Percentiles rank a stretch among this genome's conserved stretches.
These are phyloP conservation scores for Pseudogymnoascus sp. DNA, from an alignment of 2,329 filamentous ascomycete genomes.

Conservation along the genomic window DNA sequence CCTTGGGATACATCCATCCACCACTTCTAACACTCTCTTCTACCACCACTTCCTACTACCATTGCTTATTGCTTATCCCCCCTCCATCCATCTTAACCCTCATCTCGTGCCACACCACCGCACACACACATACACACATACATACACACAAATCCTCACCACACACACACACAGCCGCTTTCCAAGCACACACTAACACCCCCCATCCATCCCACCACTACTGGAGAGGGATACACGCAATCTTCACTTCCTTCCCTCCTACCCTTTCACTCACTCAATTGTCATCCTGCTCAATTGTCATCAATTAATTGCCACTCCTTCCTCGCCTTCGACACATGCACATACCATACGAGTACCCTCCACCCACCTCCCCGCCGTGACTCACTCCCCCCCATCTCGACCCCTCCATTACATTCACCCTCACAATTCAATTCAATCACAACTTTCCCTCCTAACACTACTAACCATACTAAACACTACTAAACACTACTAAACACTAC, in stretches of 20 bases:
- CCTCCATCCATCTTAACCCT: background rate
- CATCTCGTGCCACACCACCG: background rate
- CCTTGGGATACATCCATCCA: too few relatives aligned
- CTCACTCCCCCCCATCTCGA: background rate
- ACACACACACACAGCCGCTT: too few relatives aligned
- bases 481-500: background rate
- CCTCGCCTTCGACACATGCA: background rate
- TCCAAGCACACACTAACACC: too few relatives aligned
- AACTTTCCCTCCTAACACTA: too few relatives aligned
- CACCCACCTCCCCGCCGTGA: background rate
- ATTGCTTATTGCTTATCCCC: background rate
- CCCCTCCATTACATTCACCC: too few relatives aligned
- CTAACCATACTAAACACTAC: background rate
- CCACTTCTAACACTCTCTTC: too few relatives aligned
- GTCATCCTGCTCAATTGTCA: background rate
- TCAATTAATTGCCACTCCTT: background rate
- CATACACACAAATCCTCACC: too few relatives aligned
- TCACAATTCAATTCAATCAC: too few relatives aligned
- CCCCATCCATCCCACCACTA: background rate
- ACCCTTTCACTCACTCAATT: background rate
- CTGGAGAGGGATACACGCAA: background rate
- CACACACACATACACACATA: too few relatives aligned
- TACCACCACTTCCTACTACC: too few relatives aligned
- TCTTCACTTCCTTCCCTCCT: background rate
- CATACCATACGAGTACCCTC: background rate